These are phyloP conservation scores for Takashimella koratensis DNA, from an alignment of 1,284 basidiomycete species.

Conservation along the genomic window DNA sequence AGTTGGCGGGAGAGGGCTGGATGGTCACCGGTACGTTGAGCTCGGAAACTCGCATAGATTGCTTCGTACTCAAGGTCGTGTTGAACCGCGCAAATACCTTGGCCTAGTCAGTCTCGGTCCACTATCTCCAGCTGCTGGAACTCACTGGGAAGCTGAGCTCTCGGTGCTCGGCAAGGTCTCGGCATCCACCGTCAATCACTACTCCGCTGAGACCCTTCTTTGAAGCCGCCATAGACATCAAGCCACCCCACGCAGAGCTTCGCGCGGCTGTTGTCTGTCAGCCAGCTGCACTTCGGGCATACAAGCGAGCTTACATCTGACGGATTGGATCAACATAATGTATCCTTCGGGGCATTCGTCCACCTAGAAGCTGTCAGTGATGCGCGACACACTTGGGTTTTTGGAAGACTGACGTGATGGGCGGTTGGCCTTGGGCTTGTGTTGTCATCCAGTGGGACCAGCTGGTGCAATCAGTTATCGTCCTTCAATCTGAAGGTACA, in stretches of 20 bases:
- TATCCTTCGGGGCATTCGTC: conserved; percentile 67
- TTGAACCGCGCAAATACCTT: conserved; percentile 35
- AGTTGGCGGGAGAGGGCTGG: conserved; percentile 13
- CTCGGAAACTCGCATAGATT: conserved; percentile 78
- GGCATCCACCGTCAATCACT: conserved; percentile 51
- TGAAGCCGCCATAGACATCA: conserved; percentile 52
- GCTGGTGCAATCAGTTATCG: too few species aligned
- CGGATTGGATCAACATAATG: conserved; percentile 74
- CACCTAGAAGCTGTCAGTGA: conserved; percentile 49
- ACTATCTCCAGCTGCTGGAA: too few species aligned
- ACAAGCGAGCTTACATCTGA: conserved; percentile 58
- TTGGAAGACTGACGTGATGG: too few species aligned
- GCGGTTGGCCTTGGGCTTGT: too few species aligned
- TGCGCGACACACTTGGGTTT: too few species aligned
- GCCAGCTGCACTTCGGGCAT: background rate
- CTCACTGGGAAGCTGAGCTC: conserved; percentile 46
- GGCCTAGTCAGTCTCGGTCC: too few species aligned
- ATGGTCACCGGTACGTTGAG: conserved; percentile 72
- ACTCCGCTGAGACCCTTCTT: conserved; percentile 46
- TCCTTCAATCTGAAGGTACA: too few species aligned
- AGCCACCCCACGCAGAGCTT: conserved; percentile 47
- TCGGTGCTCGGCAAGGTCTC: conserved; percentile 51
- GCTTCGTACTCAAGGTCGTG: conserved; percentile 68
- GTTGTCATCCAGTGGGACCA: too few species aligned
- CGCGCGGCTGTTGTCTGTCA: conserved; percentile 22